These are phyloP conservation scores for Arthrobotrys entomopaga DNA, from an alignment of 2,329 filamentous ascomycete species.

Conservation along the genomic window DNA sequence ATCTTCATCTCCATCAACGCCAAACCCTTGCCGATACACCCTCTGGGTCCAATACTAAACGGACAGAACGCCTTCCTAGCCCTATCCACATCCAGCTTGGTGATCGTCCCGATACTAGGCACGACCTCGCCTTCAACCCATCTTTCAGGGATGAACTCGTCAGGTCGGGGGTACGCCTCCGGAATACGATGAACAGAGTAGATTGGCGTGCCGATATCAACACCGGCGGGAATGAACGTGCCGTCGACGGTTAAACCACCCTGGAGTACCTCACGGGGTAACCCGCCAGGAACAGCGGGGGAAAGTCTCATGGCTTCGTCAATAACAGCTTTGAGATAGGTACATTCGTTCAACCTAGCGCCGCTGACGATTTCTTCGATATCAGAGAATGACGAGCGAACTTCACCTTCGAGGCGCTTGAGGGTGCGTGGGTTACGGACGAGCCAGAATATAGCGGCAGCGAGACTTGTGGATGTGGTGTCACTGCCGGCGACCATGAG, in stretches of 20 bases:
- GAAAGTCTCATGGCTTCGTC: constrained; percentile 65
- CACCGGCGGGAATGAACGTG: constrained; percentile 66
- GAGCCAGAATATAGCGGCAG: constrained; percentile 72
- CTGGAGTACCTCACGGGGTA: constrained; percentile 66
- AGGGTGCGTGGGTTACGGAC: constrained; percentile 67
- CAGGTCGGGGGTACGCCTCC: constrained; percentile 71
- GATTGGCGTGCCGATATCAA: constrained; percentile 73
- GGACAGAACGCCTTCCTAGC: constrained; percentile 79
- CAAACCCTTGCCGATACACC: constrained; percentile 77
- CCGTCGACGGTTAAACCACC: constrained; percentile 64
- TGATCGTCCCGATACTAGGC: constrained; percentile 63
- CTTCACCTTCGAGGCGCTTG: constrained; percentile 65
- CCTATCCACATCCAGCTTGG: constrained; percentile 63
- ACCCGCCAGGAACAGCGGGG: constrained; percentile 62
- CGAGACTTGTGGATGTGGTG: constrained; percentile 73
- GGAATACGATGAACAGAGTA: constrained; percentile 76
- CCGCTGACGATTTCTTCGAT: constrained; percentile 70
- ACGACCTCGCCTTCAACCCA: constrained; percentile 64
- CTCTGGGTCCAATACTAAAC: constrained; percentile 75
- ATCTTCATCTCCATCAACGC: constrained; percentile 75
- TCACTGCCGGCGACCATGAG: constrained; percentile 68
- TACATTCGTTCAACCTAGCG: constrained; percentile 65
- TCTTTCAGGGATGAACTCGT: constrained; percentile 71
- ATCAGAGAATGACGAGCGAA: constrained; percentile 67
- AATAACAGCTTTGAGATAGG: constrained; percentile 69